phyloP scores from a whole-genome alignment of 345 rosid species.

The Rhodamnia rubescens region DNA sequence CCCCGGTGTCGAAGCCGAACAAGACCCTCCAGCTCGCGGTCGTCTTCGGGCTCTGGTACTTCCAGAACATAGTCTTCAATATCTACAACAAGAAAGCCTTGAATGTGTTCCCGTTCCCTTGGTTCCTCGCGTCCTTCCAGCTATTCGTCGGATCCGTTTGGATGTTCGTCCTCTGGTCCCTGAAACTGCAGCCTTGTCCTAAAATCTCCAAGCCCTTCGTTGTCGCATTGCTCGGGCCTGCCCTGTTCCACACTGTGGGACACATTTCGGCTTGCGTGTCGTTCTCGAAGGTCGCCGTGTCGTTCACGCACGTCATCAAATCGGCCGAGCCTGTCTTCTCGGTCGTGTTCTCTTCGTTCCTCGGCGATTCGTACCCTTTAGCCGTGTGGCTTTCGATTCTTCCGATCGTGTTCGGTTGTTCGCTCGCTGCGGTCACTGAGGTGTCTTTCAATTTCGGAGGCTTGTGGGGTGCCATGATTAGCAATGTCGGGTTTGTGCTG shows the following conservation, averaged over 20 bases:
- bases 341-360: constrained; percentile 78
- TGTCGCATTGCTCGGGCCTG: constrained; percentile 88
- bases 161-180: constrained; percentile 81
- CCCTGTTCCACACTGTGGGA: constrained; percentile 88
- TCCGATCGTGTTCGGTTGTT: constrained; percentile 88
- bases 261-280: constrained; percentile 97
- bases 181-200: constrained; percentile 72
- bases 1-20: constrained; percentile 13
- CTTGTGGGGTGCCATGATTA: constrained; percentile 87
- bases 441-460: constrained; percentile 84
- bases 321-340: constrained; percentile 97
- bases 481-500: constrained; percentile 86
- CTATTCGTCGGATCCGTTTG: constrained; percentile 82
- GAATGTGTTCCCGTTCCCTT: constrained; percentile 83
- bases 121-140: constrained; percentile 97
- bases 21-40: constrained; percentile 56
- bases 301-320: constrained; percentile 95
- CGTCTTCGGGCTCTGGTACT: constrained; percentile 84
- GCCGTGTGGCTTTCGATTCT: constrained; percentile 89
- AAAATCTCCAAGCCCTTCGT: constrained; percentile 77
- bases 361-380: constrained; percentile 77
- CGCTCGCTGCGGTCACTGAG: constrained; percentile 90
- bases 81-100: constrained; percentile 86
- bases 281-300: constrained; percentile 94
- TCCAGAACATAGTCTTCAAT: constrained; percentile 88